Base-by-base conservation (phyloP, 2,329 filamentous ascomycete genomes). In the Fusarium anthophilum region DNA sequence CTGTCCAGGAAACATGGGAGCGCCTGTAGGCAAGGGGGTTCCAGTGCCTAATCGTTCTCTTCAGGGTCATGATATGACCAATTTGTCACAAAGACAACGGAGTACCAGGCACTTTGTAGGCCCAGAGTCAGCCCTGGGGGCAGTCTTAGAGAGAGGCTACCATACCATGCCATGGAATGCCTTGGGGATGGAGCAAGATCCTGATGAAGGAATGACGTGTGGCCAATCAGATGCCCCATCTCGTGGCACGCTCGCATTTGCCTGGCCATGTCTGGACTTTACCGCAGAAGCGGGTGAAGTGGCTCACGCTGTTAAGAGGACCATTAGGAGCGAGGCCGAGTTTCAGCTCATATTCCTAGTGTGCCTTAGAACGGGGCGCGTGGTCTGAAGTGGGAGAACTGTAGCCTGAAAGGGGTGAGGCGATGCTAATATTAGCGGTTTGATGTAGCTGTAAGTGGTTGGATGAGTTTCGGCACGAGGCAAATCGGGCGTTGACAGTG, bases 211-310 rank as follows among this genome's bases (percentile, higher is more conserved):
- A 45, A 28, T 35, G 48, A 15, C 20, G 32, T 48, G 35, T 24
- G 28, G 15, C 77, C 77, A 79, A 79, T 78, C 53, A 60, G 45
- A 63, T 39, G 41, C 11, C 20, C 32, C 30, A 58, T 67, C 17
- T 55, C 18, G 61, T 76, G 66, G 74, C 76, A 78, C 76, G 76
- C 75, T 65, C 70, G 54, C 69, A 73, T 70, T 60, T 68, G 64
- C 58, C 69, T 73, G 63, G 57, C 57, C 61, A 67, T 72, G 50
- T 59, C 68, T 76, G 63, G 68, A 51, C 54, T 66, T 56, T 69
- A 26, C 57, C 54, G 55, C 68, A 70, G 50, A 64, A 62, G 75
- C 64, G 72, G 73, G 66, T 74, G 66, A 64, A 70, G 70, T 60
- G 69, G 63, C 63, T 57, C 66, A 57, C 35, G 57, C n/a, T 71